phyloP scores from a whole-genome alignment of 2,329 filamentous ascomycete genomes.

The Calonectria fujianensis region DNA sequence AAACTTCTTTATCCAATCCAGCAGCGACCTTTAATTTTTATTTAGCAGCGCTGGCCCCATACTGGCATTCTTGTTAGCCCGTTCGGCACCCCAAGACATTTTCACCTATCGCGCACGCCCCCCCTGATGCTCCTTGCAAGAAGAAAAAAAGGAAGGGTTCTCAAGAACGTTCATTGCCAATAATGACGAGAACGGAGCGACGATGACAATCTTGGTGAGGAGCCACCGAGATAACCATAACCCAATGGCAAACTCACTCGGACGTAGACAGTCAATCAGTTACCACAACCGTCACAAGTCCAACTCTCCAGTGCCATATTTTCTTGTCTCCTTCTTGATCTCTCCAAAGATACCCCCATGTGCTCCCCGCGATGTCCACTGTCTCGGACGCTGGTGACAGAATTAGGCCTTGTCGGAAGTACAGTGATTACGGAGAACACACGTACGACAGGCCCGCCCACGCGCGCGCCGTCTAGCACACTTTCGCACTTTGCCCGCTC shows the following conservation, averaged over 20 bases:
- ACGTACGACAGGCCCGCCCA: slow-evolving; percentile 35
- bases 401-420: slow-evolving; percentile 33
- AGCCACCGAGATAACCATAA: slow-evolving; percentile 5
- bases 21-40: slow-evolving; percentile 12
- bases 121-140: slow-evolving; percentile 21
- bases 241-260: background rate
- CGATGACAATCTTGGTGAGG: slow-evolving; percentile 13
- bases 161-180: slow-evolving; percentile 4
- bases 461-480: slow-evolving; percentile 20
- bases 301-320: background rate
- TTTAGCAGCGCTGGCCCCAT: slow-evolving; percentile 24
- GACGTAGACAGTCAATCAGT: background rate
- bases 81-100: slow-evolving; percentile 13
- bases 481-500: slow-evolving; percentile 25
- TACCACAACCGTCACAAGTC: background rate
- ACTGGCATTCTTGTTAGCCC: slow-evolving; percentile 11
- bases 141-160: slow-evolving; percentile 19
- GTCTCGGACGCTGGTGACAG: slow-evolving; percentile 33
- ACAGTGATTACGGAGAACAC: slow-evolving; percentile 35
- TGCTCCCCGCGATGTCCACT: slow-evolving; percentile 26
- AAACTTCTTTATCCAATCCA: slow-evolving; percentile 25
- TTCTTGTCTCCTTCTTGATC: background rate
- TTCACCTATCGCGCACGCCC: slow-evolving; percentile 9
- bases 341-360: background rate
- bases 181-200: background rate